Percentiles rank a stretch among this genome's conserved stretches.
Evolutionary conservation across 1,284 basidiomycete species (phyloP).

Genomic region (Heimioporus retisporus): DNA sequence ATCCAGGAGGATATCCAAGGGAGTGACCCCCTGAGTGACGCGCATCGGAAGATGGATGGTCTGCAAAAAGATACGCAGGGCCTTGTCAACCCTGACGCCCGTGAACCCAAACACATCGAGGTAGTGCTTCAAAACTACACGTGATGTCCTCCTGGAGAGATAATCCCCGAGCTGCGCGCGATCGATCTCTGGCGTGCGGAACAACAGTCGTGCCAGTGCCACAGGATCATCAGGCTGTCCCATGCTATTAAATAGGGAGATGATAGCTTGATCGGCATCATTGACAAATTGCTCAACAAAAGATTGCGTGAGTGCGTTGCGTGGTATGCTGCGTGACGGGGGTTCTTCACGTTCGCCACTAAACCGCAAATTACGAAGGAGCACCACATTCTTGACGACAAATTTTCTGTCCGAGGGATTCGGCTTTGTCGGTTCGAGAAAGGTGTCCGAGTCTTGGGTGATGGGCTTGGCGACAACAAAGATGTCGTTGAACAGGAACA

Average conservation of each 20-base stretch:
- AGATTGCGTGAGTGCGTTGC: constrained; percentile 69
- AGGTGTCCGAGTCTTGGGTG: constrained; percentile 68
- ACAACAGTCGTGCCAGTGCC: constrained; percentile 85
- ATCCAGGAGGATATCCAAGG: constrained; percentile 80
- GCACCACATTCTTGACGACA: constrained; percentile 89
- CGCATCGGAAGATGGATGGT: constrained; percentile 80
- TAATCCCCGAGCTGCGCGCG: constrained; percentile 87
- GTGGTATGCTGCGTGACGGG: constrained; percentile 54
- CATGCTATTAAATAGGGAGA: constrained; percentile 68
- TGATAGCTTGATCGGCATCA: constrained; percentile 80
- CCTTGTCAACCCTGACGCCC: constrained; percentile 89
- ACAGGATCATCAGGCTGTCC: constrained; percentile 68
- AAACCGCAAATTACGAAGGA: constrained; percentile 78
- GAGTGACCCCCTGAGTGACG: constrained; percentile 51
- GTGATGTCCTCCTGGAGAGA: constrained; percentile 78
- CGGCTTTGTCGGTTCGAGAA: constrained; percentile 68
- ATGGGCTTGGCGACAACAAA: constrained; percentile 88
- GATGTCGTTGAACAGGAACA: constrained; percentile 96
- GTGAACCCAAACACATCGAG: constrained; percentile 89
- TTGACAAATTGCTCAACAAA: constrained; percentile 83
- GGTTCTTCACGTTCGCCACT: constrained; percentile 72
- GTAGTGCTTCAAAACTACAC: constrained; percentile 83
- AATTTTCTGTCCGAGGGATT: constrained; percentile 85
- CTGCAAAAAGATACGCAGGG: constrained; percentile 89
- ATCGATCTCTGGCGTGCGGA: constrained; percentile 89